Base-by-base conservation (phyloP, 2,329 filamentous ascomycete genomes). In the Canariomyces notabilis region DNA sequence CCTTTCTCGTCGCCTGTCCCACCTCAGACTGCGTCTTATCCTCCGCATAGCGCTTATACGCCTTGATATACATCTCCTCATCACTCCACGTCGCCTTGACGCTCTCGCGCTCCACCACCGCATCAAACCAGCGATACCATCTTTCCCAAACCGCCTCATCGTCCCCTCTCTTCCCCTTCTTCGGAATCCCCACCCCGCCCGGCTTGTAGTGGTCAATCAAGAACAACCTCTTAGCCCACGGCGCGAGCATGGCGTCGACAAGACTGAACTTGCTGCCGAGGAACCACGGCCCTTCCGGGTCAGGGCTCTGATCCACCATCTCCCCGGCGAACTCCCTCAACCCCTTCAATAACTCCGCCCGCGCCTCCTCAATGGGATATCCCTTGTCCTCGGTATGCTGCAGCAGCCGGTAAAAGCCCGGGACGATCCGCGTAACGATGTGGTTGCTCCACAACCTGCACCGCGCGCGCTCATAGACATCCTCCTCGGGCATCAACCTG, bases 361-460 rank as follows among this genome's bases (percentile, higher is more conserved):
- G 71, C 21, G 76, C 78, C 34, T 78, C 68, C 0, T 75, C 69
- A 0, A 83, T 62, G 7, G 63, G 68, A 51, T 73, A 73, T 0
- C 57, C 46, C 56, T 77, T 77, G 1, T 70, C 69, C 0, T 70
- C 61, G 5, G 73, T 78, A 54, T 79, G 74, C 63, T 81, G 76
- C 12, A 81, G 59, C 15, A 80, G 64, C 42, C 78, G 76, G 65
- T 89, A 85, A 55, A 83, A 89, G 0, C 71, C 73, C 0, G 86
- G 83, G 14, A 89, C 75, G 46, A 90, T 80, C 44, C 82, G 71
- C 8, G 72, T 77, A 33, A 74, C 79, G 19, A 87, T 74, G 55
- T 85, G 88, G 54, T 89, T 84, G 34, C 82, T 83, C 85, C 85
- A 90, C 41, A 90, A 77, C 26, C 83, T 70, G 34, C 77, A 79